A percentile compares a stretch with the other conserved stretches of the same genome.
Evolutionary conservation across 441 rosid species (phyloP).

Genomic region (Euphorbia schlechtendalii): DNA sequence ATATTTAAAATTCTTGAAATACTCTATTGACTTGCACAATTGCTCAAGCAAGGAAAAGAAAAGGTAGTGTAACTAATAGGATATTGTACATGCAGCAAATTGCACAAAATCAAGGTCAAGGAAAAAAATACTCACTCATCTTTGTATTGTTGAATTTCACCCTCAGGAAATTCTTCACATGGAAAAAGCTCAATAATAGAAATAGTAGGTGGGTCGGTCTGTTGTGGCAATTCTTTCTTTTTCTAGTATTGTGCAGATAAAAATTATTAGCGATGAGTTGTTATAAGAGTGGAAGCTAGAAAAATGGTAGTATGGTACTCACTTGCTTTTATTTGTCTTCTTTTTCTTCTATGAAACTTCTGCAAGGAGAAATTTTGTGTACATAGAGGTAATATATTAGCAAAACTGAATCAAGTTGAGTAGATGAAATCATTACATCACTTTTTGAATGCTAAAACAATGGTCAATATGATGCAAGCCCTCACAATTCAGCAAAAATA

Average conservation of each 20-base stretch:
- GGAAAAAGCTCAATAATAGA: slow-evolving; percentile 74
- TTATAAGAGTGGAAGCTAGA: slow-evolving; percentile 2
- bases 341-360: slow-evolving; percentile 85
- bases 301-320: slow-evolving; percentile 39
- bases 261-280: not conserved
- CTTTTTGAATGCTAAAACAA: not conserved
- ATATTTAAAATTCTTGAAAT: not conserved
- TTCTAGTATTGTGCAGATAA: slow-evolving; percentile 39
- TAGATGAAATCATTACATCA: no score
- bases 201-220: slow-evolving; percentile 82
- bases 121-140: slow-evolving; percentile 60
- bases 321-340: slow-evolving; percentile 93
- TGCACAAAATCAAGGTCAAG: not conserved
- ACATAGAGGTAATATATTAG: slow-evolving; percentile 14
- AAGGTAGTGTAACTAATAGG: not conserved
- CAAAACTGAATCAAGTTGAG: not conserved
- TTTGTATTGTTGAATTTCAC: slow-evolving; percentile 90
- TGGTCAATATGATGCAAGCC: not conserved
- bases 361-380: slow-evolving; percentile 24
- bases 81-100: not conserved
- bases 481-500: not conserved
- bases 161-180: slow-evolving; percentile 91
- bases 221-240: slow-evolving; percentile 70
- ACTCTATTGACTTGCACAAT: not conserved
- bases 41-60: not conserved